Evolutionary conservation across 2,329 filamentous ascomycete species (phyloP).

Genomic region (Fusarium sp.): DNA sequence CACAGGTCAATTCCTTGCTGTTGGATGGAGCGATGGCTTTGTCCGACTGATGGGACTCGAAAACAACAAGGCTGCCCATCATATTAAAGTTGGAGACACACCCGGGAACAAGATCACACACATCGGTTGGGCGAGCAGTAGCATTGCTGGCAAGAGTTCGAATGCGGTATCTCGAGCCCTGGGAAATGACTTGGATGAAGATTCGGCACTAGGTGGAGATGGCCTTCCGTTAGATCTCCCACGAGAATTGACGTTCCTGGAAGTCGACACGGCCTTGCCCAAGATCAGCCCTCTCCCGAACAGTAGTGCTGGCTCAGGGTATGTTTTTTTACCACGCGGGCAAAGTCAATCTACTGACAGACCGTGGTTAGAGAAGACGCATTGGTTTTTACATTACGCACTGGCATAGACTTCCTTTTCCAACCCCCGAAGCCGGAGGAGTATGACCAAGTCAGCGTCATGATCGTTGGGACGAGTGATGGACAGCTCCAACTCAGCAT

Average conservation of each 20-base stretch:
- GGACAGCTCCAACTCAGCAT: slow-evolving; percentile 82
- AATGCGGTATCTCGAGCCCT: slow-evolving; percentile 22
- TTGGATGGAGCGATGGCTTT: slow-evolving; percentile 85
- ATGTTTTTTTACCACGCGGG: slow-evolving; percentile 35
- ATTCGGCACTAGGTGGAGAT: slow-evolving; percentile 17
- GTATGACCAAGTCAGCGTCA: slow-evolving; percentile 81
- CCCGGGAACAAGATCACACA: slow-evolving; percentile 60
- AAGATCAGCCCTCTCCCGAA: slow-evolving; percentile 78
- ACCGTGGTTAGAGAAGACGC: slow-evolving; percentile 59
- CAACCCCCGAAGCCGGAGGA: slow-evolving; percentile 71
- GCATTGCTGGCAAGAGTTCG: slow-evolving; percentile 50
- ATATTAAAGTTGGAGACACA: slow-evolving; percentile 67
- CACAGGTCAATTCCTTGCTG: slow-evolving; percentile 79
- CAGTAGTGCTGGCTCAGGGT: slow-evolving; percentile 71
- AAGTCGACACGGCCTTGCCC: slow-evolving; percentile 80
- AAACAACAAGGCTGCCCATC: slow-evolving; percentile 83
- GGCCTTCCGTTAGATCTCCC: slow-evolving; percentile 68
- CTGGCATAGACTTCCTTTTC: slow-evolving; percentile 77
- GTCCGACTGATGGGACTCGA: slow-evolving; percentile 83
- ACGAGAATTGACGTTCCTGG: slow-evolving; percentile 77
- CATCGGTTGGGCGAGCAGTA: slow-evolving; percentile 66
- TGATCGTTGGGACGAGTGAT: slow-evolving; percentile 78
- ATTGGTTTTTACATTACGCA: slow-evolving; percentile 75
- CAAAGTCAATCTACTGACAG: slow-evolving; percentile 18
- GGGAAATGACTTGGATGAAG: slow-evolving; percentile 25